Conservation (phyloP, 2,329 filamentous ascomycete species). For the Penicillium sp. region DNA sequence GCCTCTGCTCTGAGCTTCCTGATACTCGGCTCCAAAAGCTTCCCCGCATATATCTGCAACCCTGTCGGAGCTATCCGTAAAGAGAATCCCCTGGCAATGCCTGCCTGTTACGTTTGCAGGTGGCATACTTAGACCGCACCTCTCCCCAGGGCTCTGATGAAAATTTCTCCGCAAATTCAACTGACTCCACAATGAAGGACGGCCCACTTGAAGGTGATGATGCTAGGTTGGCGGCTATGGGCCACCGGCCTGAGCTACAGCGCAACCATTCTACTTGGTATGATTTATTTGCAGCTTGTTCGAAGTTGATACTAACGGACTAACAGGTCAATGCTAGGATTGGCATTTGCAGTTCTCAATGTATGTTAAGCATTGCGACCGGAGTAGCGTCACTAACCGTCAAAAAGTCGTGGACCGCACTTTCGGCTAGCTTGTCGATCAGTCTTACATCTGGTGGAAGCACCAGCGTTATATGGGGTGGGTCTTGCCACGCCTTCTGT, state of each 20-base stretch:
- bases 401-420: slow-evolving; percentile 58
- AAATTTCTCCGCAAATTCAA: background rate
- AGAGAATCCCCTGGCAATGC: slow-evolving; percentile 3
- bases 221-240: slow-evolving; percentile 40
- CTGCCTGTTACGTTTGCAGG: slow-evolving; percentile 1
- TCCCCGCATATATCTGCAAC: slow-evolving; percentile 3
- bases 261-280: slow-evolving; percentile 58
- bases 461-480: slow-evolving; percentile 73
- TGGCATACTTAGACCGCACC: background rate
- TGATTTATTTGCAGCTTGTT: background rate
- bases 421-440: slow-evolving; percentile 59
- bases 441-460: slow-evolving; percentile 72
- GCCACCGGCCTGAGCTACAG: slow-evolving; percentile 59
- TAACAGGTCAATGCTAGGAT: slow-evolving; percentile 56
- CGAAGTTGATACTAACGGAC: background rate
- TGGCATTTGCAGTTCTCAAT: slow-evolving; percentile 64
- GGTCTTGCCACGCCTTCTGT: background rate
- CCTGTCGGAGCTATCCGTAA: slow-evolving; percentile 1
- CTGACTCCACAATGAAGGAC: slow-evolving; percentile 16
- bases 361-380: slow-evolving; percentile 17
- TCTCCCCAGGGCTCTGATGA: background rate
- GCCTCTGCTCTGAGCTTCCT: background rate
- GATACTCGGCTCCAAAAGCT: background rate
- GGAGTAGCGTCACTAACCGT: slow-evolving; percentile 6
- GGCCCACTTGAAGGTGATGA: slow-evolving; percentile 22